Conservation (phyloP, 257 asterid species). For the Phtheirospermum japonicum region DNA sequence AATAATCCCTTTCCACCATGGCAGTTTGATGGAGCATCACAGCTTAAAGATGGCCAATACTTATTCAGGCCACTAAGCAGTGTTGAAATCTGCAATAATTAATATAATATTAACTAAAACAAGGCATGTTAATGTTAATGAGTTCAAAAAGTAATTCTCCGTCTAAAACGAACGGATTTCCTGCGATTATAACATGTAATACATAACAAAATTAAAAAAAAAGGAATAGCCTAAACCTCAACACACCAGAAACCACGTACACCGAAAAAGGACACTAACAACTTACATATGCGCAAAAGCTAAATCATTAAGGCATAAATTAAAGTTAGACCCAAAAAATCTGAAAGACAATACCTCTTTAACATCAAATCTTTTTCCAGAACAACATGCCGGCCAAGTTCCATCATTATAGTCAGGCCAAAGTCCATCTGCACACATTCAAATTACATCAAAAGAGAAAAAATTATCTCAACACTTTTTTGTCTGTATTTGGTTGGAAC, state of each 20-base stretch:
- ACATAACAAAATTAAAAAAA: background rate
- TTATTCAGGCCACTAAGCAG: slow-evolving; percentile 49
- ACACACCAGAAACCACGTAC: background rate
- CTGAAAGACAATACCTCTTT: slow-evolving; percentile 46
- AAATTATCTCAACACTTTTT: slow-evolving; percentile 7
- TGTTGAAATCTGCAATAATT: slow-evolving; percentile 56
- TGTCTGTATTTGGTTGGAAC: slow-evolving; percentile 5
- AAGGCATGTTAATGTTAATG: slow-evolving; percentile 4
- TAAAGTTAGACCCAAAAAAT: slow-evolving; percentile 8
- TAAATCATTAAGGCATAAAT: slow-evolving; percentile 15
- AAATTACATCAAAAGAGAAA: slow-evolving; percentile 13
- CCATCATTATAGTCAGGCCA: slow-evolving; percentile 95
- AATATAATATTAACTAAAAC: background rate
- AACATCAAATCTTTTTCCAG: slow-evolving; percentile 58
- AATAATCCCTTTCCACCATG: slow-evolving; percentile 72
- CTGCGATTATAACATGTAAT: slow-evolving; percentile 10
- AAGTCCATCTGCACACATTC: slow-evolving; percentile 68
- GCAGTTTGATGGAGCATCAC: slow-evolving; percentile 63
- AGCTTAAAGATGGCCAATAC: slow-evolving; percentile 88
- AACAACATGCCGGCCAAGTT: slow-evolving; percentile 89
- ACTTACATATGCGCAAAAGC: slow-evolving; percentile 5
- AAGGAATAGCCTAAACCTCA: slow-evolving; percentile 1
- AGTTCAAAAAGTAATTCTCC: slow-evolving; percentile 10
- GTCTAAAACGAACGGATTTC: slow-evolving; percentile 4
- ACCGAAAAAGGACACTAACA: background rate